These are phyloP conservation scores for Trametes villosa DNA, from an alignment of 768 basidiomycete species.

Conservation along the genomic window DNA sequence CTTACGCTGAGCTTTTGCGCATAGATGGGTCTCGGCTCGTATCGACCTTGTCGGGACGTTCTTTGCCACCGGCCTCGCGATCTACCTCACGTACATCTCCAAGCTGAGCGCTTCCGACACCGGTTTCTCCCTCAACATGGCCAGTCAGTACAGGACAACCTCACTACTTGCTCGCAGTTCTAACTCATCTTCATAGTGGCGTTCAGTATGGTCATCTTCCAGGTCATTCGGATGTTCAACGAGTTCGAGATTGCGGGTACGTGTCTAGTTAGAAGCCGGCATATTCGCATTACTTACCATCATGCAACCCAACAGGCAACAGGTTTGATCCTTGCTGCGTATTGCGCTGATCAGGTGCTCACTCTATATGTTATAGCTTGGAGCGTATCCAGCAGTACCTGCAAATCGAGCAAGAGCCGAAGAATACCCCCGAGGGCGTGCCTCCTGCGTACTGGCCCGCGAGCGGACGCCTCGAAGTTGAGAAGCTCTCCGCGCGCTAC, in stretches of 20 bases:
- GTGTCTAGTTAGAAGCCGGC: background rate
- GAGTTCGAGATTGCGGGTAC: conserved; percentile 46
- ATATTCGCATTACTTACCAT: conserved; percentile 30
- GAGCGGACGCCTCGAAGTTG: conserved; percentile 54
- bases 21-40: conserved; percentile 25
- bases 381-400: conserved; percentile 60
- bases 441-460: conserved; percentile 71
- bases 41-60: conserved; percentile 60
- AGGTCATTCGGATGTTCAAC: conserved; percentile 46
- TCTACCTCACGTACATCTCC: conserved; percentile 54
- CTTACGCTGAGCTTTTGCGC: background rate
- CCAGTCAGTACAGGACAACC: conserved; percentile 36
- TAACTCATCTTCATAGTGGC: conserved; percentile 47
- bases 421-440: conserved; percentile 42
- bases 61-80: conserved; percentile 59
- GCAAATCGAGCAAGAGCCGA: conserved; percentile 57
- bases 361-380: conserved; percentile 32
- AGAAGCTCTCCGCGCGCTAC: conserved; percentile 56
- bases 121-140: conserved; percentile 62
- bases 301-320: background rate
- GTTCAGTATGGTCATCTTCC: conserved; percentile 57
- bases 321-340: background rate
- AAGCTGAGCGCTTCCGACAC: conserved; percentile 44
- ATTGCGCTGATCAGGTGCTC: background rate
- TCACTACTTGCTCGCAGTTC: conserved; percentile 25